Conservation (phyloP, 441 rosid genomes). For the Sinapis alba region DNA sequence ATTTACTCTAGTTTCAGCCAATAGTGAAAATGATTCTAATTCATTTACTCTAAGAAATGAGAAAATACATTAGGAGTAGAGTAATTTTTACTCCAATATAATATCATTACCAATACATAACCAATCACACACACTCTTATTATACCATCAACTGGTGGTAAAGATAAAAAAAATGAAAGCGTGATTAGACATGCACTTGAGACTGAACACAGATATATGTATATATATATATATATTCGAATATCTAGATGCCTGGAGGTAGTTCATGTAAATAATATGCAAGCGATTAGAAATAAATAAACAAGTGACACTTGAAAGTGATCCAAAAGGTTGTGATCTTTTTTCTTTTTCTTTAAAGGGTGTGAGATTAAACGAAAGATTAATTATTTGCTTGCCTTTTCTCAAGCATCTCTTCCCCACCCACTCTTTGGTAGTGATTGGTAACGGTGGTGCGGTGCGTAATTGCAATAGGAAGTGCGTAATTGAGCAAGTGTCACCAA, state of each 20-base stretch:
- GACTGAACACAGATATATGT: background rate
- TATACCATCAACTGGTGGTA: conserved; percentile 18
- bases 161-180: background rate
- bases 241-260: conserved; percentile 15
- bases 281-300: background rate
- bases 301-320: conserved; percentile 6
- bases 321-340: conserved; percentile 7
- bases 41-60: too few species aligned
- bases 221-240: background rate
- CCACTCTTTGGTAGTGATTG: background rate
- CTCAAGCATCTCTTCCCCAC: conserved; percentile 32
- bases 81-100: too few species aligned
- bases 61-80: too few species aligned
- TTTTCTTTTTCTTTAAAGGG: background rate
- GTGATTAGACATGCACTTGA: conserved; percentile 36
- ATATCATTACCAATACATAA: too few species aligned
- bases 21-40: too few species aligned
- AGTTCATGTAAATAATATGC: background rate
- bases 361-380: conserved; percentile 33
- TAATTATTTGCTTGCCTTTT: conserved; percentile 31
- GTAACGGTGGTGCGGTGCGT: background rate
- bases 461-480: background rate
- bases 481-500: background rate
- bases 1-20: too few species aligned
- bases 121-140: background rate